Evolutionary conservation across 768 basidiomycete genomes (phyloP), one percentile per base, ranked within the genome.

Genomic region (Lactarius trivialis): DNA sequence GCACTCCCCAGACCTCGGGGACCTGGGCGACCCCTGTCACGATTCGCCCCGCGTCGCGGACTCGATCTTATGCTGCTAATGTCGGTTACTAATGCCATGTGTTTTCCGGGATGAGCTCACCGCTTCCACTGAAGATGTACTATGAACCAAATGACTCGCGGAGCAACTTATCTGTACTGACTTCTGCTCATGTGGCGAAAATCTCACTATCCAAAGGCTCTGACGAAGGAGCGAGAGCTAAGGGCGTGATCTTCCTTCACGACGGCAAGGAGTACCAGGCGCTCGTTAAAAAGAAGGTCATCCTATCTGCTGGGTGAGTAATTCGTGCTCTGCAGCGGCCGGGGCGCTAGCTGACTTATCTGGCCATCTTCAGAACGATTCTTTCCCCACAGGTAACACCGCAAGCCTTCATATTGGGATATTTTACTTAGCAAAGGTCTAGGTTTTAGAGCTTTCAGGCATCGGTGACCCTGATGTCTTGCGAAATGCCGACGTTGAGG

Each of bases 131-230:
- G 24, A 48, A 65, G 64, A 55, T 50, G 57, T 70, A 70, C 51
- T 70, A 71, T 30, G 37, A 60, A 36, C 70, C 70, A 8, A 65
- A 68, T 48, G 51, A 60, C 14, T 58, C 60, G 7, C 63, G 69
- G 26, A 43, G 24, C 26, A 71, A 71, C 53, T 51, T 71, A 6
- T 30, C 24, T 14, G 70, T 71, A 48, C 55, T 71, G 28, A 59
- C 64, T 12, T 63, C 53, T 7, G 64, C 64, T 34, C 61, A 64
- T 26, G 64, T 65, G 11, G 32, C 57, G 51, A 65, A 33, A 41
- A 34, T 62, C 21, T 45, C 55, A 19, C 26, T 65, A n/a, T 45
- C 49, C n/a, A 54, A 61, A 53, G 26, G 7, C 30, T 24, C n/a
- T 8, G 28, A 17, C 3, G 54, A 52, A 32, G 51, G 28, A n/a